Evolutionary conservation across 2,329 filamentous ascomycete species (phyloP).

Genomic region (Colletotrichum chlorophyti): DNA sequence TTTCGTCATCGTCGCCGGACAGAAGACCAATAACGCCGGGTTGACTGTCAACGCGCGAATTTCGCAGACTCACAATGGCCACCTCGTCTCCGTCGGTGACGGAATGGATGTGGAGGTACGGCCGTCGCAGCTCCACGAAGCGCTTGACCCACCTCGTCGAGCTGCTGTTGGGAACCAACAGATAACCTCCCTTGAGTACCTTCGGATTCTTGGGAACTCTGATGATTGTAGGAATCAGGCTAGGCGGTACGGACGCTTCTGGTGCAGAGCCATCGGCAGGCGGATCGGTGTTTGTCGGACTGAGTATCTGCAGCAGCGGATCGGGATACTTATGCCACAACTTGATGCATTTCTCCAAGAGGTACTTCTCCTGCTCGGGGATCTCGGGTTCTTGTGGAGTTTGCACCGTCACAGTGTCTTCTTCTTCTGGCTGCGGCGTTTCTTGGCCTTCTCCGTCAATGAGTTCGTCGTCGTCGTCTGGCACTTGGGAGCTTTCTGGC

Average conservation of each 20-base stretch:
- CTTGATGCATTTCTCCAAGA: constrained; percentile 63
- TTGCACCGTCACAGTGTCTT: constrained; percentile 31
- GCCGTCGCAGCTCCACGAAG: constrained; percentile 89
- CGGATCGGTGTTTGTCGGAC: constrained; percentile 69
- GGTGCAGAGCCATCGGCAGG: constrained; percentile 66
- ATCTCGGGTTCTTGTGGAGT: constrained; percentile 42
- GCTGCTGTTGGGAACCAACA: constrained; percentile 83
- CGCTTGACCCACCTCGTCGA: constrained; percentile 88
- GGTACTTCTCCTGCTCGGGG: constrained; percentile 50
- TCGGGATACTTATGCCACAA: constrained; percentile 71
- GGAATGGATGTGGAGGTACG: constrained; percentile 90
- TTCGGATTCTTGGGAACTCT: constrained; percentile 81
- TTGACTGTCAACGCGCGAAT: constrained; percentile 89
- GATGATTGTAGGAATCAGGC: constrained; percentile 78
- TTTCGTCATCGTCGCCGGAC: constrained; percentile 52
- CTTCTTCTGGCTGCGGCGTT: constrained; percentile 33
- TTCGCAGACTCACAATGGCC: constrained; percentile 85
- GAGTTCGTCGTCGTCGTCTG: constrained; percentile 40
- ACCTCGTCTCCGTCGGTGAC: constrained; percentile 89
- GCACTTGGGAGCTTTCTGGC: constrained; percentile 57
- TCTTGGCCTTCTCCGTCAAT: constrained; percentile 31
- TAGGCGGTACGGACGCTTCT: constrained; percentile 59
- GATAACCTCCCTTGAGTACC: constrained; percentile 85
- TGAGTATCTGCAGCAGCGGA: constrained; percentile 61
- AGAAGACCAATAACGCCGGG: constrained; percentile 86